Conservation (phyloP, 495 filamentous ascomycete genomes). For the Trichocladium uniseriatum region DNA sequence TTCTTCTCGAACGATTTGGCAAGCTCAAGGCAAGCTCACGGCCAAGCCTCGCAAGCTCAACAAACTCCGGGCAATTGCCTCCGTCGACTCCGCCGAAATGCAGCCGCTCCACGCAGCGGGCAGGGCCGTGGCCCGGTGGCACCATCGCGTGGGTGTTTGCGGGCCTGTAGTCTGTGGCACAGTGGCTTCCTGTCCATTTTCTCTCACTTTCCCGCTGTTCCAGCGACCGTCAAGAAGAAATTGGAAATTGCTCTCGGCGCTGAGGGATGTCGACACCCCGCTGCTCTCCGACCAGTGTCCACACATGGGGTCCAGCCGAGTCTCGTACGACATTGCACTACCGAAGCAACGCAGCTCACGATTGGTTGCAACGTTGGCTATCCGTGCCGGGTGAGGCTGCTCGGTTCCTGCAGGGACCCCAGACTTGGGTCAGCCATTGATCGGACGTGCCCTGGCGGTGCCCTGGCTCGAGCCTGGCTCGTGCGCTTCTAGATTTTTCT, state of each 20-base stretch:
- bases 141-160: too few relatives aligned
- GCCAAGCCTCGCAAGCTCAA: neutral
- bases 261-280: neutral
- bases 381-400: slow-evolving; percentile 3
- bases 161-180: too few relatives aligned
- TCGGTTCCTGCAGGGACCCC: neutral
- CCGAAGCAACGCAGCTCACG: neutral
- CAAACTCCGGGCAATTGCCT: neutral
- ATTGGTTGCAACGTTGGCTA: too few relatives aligned
- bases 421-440: neutral
- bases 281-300: neutral
- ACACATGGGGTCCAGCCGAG: neutral
- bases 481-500: slow-evolving; percentile 5
- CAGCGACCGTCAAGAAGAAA: too few relatives aligned
- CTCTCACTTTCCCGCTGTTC: too few relatives aligned
- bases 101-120: too few relatives aligned
- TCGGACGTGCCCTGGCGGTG: too few relatives aligned
- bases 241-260: neutral
- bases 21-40: neutral
- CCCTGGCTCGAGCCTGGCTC: neutral
- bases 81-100: neutral
- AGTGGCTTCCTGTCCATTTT: too few relatives aligned
- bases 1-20: neutral
- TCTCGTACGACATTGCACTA: slow-evolving; percentile 9
- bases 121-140: too few relatives aligned